Conservation (phyloP, 73 alveolate genomes). For the Strombidium stylifer region DNA sequence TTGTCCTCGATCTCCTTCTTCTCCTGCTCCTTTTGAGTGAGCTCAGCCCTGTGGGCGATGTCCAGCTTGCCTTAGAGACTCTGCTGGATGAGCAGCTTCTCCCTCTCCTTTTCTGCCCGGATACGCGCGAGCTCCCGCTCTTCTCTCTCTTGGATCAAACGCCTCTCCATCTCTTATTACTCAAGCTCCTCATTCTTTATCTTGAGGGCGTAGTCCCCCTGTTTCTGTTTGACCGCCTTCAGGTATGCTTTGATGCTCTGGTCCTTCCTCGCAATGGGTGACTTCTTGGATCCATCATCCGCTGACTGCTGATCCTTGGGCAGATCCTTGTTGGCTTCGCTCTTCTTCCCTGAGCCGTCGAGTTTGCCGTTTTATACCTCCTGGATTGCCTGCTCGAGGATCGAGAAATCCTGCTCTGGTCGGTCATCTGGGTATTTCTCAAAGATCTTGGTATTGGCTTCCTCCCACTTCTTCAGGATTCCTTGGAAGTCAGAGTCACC, state of each 20-base stretch:
- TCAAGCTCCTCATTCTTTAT: neutral
- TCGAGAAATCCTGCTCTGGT: conserved; percentile 18
- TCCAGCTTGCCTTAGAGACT: too few species aligned
- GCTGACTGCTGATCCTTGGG: neutral
- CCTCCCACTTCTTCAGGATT: conserved; percentile 43
- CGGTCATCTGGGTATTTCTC: conserved; percentile 31
- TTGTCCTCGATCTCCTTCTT: too few species aligned
- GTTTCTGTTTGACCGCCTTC: neutral
- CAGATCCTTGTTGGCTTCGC: neutral
- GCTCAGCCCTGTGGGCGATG: too few species aligned
- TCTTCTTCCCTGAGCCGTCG: neutral
- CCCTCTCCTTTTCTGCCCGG: too few species aligned
- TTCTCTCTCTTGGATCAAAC: too few species aligned
- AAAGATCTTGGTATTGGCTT: conserved; percentile 37
- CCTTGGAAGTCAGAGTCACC: conserved; percentile 24
- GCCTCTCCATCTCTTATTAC: neutral
- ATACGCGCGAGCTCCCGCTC: too few species aligned
- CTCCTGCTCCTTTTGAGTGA: neutral
- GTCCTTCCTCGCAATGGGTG: neutral
- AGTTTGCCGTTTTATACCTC: conserved; percentile 2
- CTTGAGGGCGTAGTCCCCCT: neutral
- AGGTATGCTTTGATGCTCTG: neutral
- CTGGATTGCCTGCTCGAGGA: conserved; percentile 18
- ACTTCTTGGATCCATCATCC: neutral
- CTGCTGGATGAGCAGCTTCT: too few species aligned